These are phyloP conservation scores for Aspergillus campestris DNA, from an alignment of 495 filamentous ascomycete genomes.

Conservation along the genomic window DNA sequence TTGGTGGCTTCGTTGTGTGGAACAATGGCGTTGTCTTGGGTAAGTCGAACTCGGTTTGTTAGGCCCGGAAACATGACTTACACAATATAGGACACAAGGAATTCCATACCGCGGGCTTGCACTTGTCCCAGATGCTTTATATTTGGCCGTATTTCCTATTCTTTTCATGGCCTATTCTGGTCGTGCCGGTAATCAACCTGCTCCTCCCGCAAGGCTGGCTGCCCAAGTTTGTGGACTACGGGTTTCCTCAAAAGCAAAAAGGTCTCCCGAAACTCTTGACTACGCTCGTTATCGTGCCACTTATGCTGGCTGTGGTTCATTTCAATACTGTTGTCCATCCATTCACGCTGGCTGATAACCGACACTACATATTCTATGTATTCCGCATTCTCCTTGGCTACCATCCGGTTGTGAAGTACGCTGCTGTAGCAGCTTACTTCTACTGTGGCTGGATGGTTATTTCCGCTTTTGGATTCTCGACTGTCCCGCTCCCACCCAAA, in stretches of 20 bases:
- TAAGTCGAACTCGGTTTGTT: slow-evolving; percentile 20
- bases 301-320: slow-evolving; percentile 52
- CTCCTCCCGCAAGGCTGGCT: slow-evolving; percentile 27
- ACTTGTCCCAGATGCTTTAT: slow-evolving; percentile 90
- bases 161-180: slow-evolving; percentile 75
- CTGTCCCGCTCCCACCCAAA: slow-evolving; percentile 16
- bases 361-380: slow-evolving; percentile 94
- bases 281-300: slow-evolving; percentile 26
- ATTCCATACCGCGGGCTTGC: slow-evolving; percentile 82
- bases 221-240: slow-evolving; percentile 30
- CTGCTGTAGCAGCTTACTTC: slow-evolving; percentile 55
- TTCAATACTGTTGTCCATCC: slow-evolving; percentile 93
- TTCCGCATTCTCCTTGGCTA: slow-evolving; percentile 73
- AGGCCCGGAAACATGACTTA: slow-evolving; percentile 9
- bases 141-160: slow-evolving; percentile 83
- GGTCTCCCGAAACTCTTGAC: slow-evolving; percentile 30
- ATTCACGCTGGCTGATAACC: slow-evolving; percentile 92
- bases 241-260: slow-evolving; percentile 26
- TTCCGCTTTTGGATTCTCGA: slow-evolving; percentile 44
- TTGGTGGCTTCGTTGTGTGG: slow-evolving; percentile 69
- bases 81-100: slow-evolving; percentile 67
- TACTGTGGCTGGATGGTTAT: slow-evolving; percentile 51
- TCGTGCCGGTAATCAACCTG: slow-evolving; percentile 42
- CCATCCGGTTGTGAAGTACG: slow-evolving; percentile 56
- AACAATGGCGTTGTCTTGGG: slow-evolving; percentile 90